phyloP scores from a whole-genome alignment of 257 asterid genomes.

The Solanum chaucha region DNA sequence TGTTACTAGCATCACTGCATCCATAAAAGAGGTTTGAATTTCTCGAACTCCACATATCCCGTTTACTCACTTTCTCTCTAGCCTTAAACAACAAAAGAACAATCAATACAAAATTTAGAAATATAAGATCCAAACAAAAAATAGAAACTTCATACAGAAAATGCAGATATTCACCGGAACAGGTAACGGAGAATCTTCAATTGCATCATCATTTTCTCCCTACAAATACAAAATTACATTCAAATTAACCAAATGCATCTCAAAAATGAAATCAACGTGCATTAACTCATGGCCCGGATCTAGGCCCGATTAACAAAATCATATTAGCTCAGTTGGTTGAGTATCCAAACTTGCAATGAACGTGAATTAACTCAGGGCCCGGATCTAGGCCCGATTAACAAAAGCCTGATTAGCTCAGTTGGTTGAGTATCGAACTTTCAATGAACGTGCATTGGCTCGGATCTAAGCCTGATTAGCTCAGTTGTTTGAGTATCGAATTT shows the following conservation, averaged over 20 bases:
- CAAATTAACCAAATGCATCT: neutral
- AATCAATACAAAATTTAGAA: slow-evolving; percentile 28
- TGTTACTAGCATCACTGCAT: slow-evolving; percentile 62
- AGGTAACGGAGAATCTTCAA: slow-evolving; percentile 18
- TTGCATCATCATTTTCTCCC: slow-evolving; percentile 21
- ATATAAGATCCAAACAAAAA: slow-evolving; percentile 18
- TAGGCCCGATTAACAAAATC: neutral
- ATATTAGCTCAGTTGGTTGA: neutral
- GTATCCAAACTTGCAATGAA: too few relatives aligned
- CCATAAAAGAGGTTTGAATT: slow-evolving; percentile 53
- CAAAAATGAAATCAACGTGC: neutral
- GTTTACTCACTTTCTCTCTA: slow-evolving; percentile 30
- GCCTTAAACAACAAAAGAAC: slow-evolving; percentile 41
- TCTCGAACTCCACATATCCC: slow-evolving; percentile 78
- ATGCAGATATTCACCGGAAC: slow-evolving; percentile 32
- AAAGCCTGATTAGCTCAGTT: neutral
- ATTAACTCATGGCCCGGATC: neutral
- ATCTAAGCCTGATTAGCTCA: neutral
- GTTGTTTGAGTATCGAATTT: neutral
- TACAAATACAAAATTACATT: slow-evolving; percentile 5
- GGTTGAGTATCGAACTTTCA: neutral
- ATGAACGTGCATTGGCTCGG: neutral
- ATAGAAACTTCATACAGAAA: slow-evolving; percentile 3
- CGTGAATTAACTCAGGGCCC: neutral
- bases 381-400: neutral